A percentile compares a stretch with the other conserved stretches of the same genome.
Conservation (phyloP, 805 yeast genomes). For the Torulaspora franciscae region DNA sequence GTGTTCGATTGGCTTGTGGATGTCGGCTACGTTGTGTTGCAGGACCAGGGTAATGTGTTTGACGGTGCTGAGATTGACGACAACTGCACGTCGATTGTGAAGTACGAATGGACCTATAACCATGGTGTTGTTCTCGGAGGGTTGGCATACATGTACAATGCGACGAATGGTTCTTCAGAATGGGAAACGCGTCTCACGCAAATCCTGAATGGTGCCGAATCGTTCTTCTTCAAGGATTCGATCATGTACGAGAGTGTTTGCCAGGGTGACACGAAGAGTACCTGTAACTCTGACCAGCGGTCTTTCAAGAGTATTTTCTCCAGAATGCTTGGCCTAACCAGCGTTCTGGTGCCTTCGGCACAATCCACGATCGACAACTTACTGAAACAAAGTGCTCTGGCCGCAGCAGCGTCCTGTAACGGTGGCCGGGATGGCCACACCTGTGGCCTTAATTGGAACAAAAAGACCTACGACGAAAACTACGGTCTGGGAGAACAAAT, state of each 20-base stretch:
- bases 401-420: slow-evolving; percentile 64
- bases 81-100: slow-evolving; percentile 57
- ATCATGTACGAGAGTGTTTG: slow-evolving; percentile 63
- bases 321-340: slow-evolving; percentile 56
- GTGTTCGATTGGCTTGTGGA: slow-evolving; percentile 59
- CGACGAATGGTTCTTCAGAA: slow-evolving; percentile 44
- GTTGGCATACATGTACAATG: slow-evolving; percentile 62
- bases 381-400: slow-evolving; percentile 51
- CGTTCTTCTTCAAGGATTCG: slow-evolving; percentile 46
- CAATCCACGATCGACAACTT: slow-evolving; percentile 40
- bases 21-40: slow-evolving; percentile 42
- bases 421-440: slow-evolving; percentile 76
- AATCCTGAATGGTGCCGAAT: slow-evolving; percentile 43
- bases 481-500: slow-evolving; percentile 81
- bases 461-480: slow-evolving; percentile 52
- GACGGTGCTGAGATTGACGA: slow-evolving; percentile 62
- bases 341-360: slow-evolving; percentile 49
- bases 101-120: slow-evolving; percentile 61
- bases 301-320: slow-evolving; percentile 68
- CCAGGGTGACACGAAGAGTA: slow-evolving; percentile 36
- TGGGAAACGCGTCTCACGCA: slow-evolving; percentile 49
- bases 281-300: slow-evolving; percentile 72
- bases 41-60: slow-evolving; percentile 57
- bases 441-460: slow-evolving; percentile 67
- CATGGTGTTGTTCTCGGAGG: slow-evolving; percentile 67